Evolutionary conservation across 1,284 basidiomycete genomes (phyloP).

Genomic region (Ustilago nuda): DNA sequence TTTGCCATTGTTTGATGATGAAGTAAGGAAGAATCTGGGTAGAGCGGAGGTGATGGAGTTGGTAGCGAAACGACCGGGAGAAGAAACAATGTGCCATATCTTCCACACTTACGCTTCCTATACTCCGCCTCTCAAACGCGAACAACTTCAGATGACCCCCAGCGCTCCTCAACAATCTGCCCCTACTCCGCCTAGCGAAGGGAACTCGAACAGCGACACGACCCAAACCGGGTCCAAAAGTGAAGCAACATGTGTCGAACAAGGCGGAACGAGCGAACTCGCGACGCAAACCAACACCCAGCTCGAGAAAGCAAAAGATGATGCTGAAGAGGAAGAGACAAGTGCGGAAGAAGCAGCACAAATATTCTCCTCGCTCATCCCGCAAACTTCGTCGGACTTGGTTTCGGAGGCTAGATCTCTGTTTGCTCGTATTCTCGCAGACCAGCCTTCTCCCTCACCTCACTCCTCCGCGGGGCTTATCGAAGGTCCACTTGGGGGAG

Average conservation of each 20-base stretch:
- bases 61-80: constrained; percentile 73
- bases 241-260: no score
- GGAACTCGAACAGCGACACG: background rate
- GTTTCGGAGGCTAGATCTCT: constrained; percentile 79
- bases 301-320: background rate
- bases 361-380: constrained; percentile 73
- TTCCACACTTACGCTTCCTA: constrained; percentile 90
- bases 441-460: constrained; percentile 61
- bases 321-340: constrained; percentile 2
- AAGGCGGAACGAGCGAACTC: background rate
- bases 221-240: background rate
- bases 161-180: background rate
- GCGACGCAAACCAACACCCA: constrained; percentile 20
- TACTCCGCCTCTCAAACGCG: constrained; percentile 71
- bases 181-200: background rate
- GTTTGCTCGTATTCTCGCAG: constrained; percentile 78
- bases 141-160: background rate
- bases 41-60: constrained; percentile 56
- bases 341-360: constrained; percentile 71
- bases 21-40: constrained; percentile 1
- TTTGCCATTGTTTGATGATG: constrained; percentile 44
- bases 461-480: constrained; percentile 16
- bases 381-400: constrained; percentile 80
- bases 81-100: constrained; percentile 82
- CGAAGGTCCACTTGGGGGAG: constrained; percentile 74